Percentiles rank a stretch among this genome's conserved stretches.
These are phyloP conservation scores for Talaromyces nanjingensis DNA, from an alignment of 495 filamentous ascomycete species.

Conservation along the genomic window DNA sequence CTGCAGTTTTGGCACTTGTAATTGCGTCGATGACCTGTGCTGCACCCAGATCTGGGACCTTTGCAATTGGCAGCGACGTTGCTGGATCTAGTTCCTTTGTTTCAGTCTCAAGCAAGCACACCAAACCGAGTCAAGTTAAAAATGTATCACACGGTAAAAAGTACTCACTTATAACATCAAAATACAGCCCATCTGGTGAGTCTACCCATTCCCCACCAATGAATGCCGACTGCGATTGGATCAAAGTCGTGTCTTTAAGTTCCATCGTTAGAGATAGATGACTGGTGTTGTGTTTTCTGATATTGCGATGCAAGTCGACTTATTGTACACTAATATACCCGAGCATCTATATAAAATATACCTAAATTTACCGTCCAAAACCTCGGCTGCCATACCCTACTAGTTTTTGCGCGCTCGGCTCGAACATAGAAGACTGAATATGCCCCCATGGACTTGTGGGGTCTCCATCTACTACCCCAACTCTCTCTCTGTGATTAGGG, in stretches of 20 bases:
- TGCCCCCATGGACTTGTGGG: no score
- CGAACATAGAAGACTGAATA: no score
- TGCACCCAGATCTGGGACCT: not conserved
- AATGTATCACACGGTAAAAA: not conserved
- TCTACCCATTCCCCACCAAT: not conserved
- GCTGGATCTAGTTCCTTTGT: conserved; percentile 1
- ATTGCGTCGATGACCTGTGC: not conserved
- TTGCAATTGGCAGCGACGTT: not conserved
- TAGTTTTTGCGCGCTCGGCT: no score
- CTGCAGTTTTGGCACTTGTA: conserved; percentile 11
- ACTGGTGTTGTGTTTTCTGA: no score
- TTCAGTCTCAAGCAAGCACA: not conserved
- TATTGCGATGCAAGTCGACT: no score
- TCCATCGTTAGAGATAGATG: not conserved
- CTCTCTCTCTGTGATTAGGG: no score
- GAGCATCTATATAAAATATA: no score
- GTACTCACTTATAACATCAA: not conserved
- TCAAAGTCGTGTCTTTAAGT: not conserved
- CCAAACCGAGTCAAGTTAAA: no score
- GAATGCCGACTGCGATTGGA: not conserved
- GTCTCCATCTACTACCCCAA: no score
- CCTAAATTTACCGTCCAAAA: no score
- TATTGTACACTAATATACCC: no score
- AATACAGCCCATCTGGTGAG: not conserved
- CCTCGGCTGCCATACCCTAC: no score